Conservation (phyloP, 352 stramenopile species). For the Plasmopara viticola region DNA sequence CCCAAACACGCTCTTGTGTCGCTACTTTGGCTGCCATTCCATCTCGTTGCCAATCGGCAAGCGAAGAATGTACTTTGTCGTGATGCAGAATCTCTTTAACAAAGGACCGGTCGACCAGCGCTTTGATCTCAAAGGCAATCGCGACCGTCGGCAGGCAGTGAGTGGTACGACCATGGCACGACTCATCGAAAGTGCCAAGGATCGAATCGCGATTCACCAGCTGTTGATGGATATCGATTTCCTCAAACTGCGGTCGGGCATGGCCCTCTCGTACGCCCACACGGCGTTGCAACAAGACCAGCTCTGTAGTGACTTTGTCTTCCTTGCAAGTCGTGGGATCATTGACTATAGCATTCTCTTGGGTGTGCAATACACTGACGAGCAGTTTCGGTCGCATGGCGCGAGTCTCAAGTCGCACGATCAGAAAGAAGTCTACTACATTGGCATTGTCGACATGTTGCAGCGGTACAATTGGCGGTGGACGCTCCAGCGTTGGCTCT, state of each 20-base stretch:
- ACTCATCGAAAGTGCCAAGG: slow-evolving; percentile 58
- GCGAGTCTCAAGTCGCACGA: slow-evolving; percentile 46
- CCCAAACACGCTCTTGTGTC: slow-evolving; percentile 64
- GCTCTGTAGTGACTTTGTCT: slow-evolving; percentile 75
- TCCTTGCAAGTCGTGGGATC: slow-evolving; percentile 74
- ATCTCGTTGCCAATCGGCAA: slow-evolving; percentile 80
- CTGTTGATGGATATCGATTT: slow-evolving; percentile 88
- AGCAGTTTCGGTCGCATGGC: slow-evolving; percentile 22
- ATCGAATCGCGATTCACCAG: slow-evolving; percentile 52
- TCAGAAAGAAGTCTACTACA: slow-evolving; percentile 59
- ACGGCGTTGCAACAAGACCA: slow-evolving; percentile 48
- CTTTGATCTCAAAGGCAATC: slow-evolving; percentile 81
- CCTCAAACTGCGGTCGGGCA: slow-evolving; percentile 58
- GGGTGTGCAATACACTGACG: slow-evolving; percentile 48
- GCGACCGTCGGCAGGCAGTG: slow-evolving; percentile 65
- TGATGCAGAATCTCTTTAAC: slow-evolving; percentile 86
- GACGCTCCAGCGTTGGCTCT: slow-evolving; percentile 72
- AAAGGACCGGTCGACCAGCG: slow-evolving; percentile 71
- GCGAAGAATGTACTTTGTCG: slow-evolving; percentile 83
- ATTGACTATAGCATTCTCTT: slow-evolving; percentile 84
- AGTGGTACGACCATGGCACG: slow-evolving; percentile 47
- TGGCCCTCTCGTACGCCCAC: slow-evolving; percentile 42
- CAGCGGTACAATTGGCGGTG: slow-evolving; percentile 84
- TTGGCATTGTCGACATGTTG: slow-evolving; percentile 79
- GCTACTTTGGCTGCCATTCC: slow-evolving; percentile 81